These are phyloP conservation scores for Areca catechu DNA, from an alignment of 176 grass and related monocot species.

Conservation along the genomic window DNA sequence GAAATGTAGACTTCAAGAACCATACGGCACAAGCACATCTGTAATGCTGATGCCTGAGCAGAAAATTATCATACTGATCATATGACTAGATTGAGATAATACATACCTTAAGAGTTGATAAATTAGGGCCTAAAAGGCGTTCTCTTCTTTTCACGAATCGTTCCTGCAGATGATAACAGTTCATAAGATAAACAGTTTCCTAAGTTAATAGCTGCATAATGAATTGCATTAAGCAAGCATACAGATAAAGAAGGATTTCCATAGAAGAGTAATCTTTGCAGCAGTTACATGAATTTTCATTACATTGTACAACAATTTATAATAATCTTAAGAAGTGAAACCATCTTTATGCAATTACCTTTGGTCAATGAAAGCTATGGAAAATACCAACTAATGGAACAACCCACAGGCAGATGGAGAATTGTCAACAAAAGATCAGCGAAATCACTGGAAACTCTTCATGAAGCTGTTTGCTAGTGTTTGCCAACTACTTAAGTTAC, in stretches of 20 bases:
- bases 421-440: too few relatives aligned
- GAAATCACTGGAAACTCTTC: too few relatives aligned
- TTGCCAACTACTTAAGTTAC: too few relatives aligned
- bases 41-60: not conserved
- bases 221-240: not conserved
- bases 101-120: conserved; percentile 85
- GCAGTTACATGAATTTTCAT: not conserved
- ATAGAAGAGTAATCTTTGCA: not conserved
- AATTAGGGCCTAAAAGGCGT: conserved; percentile 87
- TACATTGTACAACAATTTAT: too few relatives aligned
- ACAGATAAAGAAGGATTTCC: not conserved
- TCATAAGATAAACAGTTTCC: conserved; percentile 20
- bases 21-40: too few relatives aligned
- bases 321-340: too few relatives aligned
- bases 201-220: not conserved
- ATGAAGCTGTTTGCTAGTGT: too few relatives aligned
- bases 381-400: too few relatives aligned
- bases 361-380: too few relatives aligned
- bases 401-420: too few relatives aligned
- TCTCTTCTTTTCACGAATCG: conserved; percentile 96
- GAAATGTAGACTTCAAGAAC: not conserved
- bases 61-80: not conserved
- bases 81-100: not conserved
- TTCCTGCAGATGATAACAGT: conserved; percentile 48
- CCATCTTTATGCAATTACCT: too few relatives aligned